Evolutionary conservation across 2,329 filamentous ascomycete species (phyloP), one percentile per base, ranked within the genome.

Genomic region (Paraconiothyrium brasiliense): DNA sequence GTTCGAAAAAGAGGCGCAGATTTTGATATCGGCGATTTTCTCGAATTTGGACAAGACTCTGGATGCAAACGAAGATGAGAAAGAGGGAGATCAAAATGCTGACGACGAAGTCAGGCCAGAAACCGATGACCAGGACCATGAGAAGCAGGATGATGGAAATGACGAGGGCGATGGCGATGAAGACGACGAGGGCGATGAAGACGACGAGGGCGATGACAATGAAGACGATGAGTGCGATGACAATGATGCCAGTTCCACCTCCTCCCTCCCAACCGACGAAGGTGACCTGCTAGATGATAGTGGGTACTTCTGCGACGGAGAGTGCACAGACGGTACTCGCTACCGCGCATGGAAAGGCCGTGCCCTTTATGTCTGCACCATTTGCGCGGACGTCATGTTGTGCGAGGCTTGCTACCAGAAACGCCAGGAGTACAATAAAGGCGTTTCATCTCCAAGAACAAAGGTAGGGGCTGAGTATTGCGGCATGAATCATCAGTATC

Each of bases 1-100:
- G 3, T 55, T 69, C 3, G 63, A 69, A 49, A 49, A 52, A 5
- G 68, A 69, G 54, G 68, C 68, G 5, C 51, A 56, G 4, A 68
- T 69, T 13, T 54, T 67, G 7, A 32, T 65, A 3, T 63, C 67
- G 2, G 41, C 57, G 8, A 60, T 69, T 34, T 69, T 69, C 50
- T 69, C 62, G 11, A 37, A 54, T 4, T 34, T 67, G 7, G 64
- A 69, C 49, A 56, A 54, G 14, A 37, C 44, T 20, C 52, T 63
- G 9, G 37, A 57, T 14, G 43, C 58, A 22, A 37, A 37, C 13
- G 43, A 24, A n/a, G 34, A 50, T 10, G 49, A 14, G 22, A 32
- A 43, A 51, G 24, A 44, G 13, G 34, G 43, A 14, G 54, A 37
- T 1, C 22, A 41, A 51, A 43, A 32, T 14, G n/a, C 11, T 5